Evolutionary conservation across 2,329 filamentous ascomycete genomes (phyloP).

Genomic region (Fonsecaea erecta): DNA sequence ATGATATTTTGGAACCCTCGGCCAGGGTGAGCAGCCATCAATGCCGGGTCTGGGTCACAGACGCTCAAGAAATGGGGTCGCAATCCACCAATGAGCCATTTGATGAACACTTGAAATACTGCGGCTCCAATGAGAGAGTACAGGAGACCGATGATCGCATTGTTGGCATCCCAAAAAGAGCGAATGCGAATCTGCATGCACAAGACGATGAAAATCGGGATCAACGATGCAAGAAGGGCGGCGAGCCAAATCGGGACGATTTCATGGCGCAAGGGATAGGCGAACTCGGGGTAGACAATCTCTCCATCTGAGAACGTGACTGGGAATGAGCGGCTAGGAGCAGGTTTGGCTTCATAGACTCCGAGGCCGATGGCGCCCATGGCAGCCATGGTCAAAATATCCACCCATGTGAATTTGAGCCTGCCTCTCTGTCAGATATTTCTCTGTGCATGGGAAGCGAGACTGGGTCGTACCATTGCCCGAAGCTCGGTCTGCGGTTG

Average conservation of each 20-base stretch:
- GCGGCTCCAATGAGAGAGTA: conserved; percentile 72
- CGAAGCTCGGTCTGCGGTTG: conserved; percentile 63
- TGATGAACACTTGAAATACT: conserved; percentile 78
- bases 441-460: not conserved
- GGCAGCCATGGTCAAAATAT: conserved; percentile 68
- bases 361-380: conserved; percentile 71
- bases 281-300: conserved; percentile 71
- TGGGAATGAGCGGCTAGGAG: conserved; percentile 71
- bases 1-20: conserved; percentile 65
- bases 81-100: conserved; percentile 73
- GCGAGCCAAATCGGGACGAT: conserved; percentile 74
- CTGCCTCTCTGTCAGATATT: conserved; percentile 14
- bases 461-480: conserved; percentile 64
- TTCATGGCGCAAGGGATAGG: conserved; percentile 71
- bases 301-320: conserved; percentile 69
- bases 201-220: conserved; percentile 69
- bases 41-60: conserved; percentile 64
- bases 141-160: conserved; percentile 69
- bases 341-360: conserved; percentile 63
- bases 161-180: conserved; percentile 70
- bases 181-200: conserved; percentile 70
- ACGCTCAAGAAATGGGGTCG: conserved; percentile 74
- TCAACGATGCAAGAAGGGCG: conserved; percentile 66
- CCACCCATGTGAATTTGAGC: conserved; percentile 63
- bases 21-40: conserved; percentile 47